Percentiles rank a stretch among this genome's conserved stretches.
Evolutionary conservation across 176 grass and related monocot genomes (phyloP).

Genomic region (Triticum dicoccoides): DNA sequence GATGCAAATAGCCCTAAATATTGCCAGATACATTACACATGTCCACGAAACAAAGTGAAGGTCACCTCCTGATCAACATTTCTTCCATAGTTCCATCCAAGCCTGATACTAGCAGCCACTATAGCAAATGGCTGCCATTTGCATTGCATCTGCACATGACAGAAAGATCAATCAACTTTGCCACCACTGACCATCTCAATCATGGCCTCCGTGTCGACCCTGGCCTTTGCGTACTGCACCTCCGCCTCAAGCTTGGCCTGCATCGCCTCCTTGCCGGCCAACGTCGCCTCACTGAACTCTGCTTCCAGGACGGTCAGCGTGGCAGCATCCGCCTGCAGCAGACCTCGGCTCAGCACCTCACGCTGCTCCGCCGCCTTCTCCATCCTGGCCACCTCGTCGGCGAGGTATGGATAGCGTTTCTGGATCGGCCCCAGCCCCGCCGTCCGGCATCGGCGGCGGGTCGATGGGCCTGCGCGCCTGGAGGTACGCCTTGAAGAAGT

Average conservation of each 20-base stretch:
- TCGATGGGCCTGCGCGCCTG: not conserved
- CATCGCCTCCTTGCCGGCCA: not conserved
- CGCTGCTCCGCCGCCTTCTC: not conserved
- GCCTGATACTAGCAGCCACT: not conserved
- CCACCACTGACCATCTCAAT: not conserved
- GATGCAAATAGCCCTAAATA: not conserved
- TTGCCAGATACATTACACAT: not conserved
- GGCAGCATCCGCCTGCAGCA: not conserved
- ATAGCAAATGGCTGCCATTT: too few relatives aligned
- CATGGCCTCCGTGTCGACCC: not conserved
- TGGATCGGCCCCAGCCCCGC: not conserved
- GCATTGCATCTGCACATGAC: too few relatives aligned
- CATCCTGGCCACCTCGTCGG: not conserved
- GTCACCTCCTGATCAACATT: too few relatives aligned
- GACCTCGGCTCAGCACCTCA: not conserved
- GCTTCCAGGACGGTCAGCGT: not conserved
- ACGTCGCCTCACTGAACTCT: not conserved
- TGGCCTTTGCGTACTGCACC: not conserved
- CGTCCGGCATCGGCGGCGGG: not conserved
- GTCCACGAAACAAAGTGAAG: too few relatives aligned
- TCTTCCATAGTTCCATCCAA: not conserved
- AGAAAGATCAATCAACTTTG: not conserved
- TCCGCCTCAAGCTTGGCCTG: not conserved
- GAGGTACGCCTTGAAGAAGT: not conserved
- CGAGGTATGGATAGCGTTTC: not conserved